Base-by-base conservation (phyloP, 306 rosid species). In the Rubus idaeus region DNA sequence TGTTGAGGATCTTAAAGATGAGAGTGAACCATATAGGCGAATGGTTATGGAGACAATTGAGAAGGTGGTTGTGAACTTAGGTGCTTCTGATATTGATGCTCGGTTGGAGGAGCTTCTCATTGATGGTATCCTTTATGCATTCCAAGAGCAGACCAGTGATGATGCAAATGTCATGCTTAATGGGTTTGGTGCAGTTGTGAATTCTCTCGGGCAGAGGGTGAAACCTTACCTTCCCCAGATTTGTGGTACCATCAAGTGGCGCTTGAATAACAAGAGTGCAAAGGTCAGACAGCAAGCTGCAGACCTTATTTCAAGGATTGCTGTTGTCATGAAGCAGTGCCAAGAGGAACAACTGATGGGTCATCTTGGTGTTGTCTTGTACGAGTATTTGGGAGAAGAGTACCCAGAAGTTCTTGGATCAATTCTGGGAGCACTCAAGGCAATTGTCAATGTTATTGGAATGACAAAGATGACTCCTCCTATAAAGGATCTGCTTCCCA, bases 401-500 rank as follows among this genome's bases (percentile, higher is more conserved):
- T 94, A 94, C 76, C 98, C 98, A 0, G 98, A 94, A 82, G 98
- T 94, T 73, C 81, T 94, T 13, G 98, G 98, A 58, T 94, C 97
- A 17, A 94, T 94, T 80, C 82, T 94, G 71, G 98, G 98, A 78
- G 97, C 98, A 56, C 90, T 94, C 13, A 94, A 94, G 83, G 96
- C 98, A 10, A 94, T 94, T 85, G 98, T 94, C 79, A 94, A 94
- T 74, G 98, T 94, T 69, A 94, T 94, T 42, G 98, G 98, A 80
- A 94, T 94, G 98, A 94, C 96, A 3, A 94, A 94, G 96, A 94
- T 94, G 98, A 91, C 98, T 14, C 98, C 98, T 35, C 98, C 98
- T 35, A 94, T 94, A 35, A 94, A 94, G 82, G 97, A 94, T 78
- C 75, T 94, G 89, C 98, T 94, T 75, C 98, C 98, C 39, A 87